Evolutionary conservation across 768 basidiomycete genomes (phyloP).

Genomic region (Macrolepiota fuliginosa): DNA sequence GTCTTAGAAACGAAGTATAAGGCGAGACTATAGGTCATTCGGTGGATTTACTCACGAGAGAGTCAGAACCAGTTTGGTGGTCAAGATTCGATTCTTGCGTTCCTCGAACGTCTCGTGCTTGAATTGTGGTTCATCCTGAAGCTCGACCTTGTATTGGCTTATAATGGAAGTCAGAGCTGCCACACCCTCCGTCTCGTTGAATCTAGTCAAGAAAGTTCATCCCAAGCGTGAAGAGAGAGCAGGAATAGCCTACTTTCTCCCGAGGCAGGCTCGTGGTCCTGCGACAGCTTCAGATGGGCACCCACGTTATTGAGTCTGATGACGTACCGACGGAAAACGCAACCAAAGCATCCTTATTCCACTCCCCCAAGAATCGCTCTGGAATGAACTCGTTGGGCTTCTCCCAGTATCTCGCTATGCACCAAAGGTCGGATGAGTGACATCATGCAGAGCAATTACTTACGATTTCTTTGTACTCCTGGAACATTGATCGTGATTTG

Average conservation of each 20-base stretch:
- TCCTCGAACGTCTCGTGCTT: constrained; percentile 44
- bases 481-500: constrained; percentile 25
- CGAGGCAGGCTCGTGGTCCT: constrained; percentile 45
- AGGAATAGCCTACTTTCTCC: constrained; percentile 31
- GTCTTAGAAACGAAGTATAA: constrained; percentile 16
- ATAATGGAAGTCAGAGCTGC: constrained; percentile 50
- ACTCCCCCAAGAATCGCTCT: constrained; percentile 17
- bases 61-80: constrained; percentile 34
- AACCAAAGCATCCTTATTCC: constrained; percentile 17
- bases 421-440: not conserved
- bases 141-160: constrained; percentile 41
- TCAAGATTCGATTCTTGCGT: constrained; percentile 39
- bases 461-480: constrained; percentile 8
- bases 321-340: constrained; percentile 16
- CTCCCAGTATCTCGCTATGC: constrained; percentile 52
- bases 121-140: constrained; percentile 51
- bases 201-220: constrained; percentile 24
- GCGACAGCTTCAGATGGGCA: not conserved
- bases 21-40: not conserved
- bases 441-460: not conserved
- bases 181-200: constrained; percentile 51
- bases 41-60: constrained; percentile 37
- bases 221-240: not conserved
- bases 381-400: constrained; percentile 44
- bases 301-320: not conserved